These are phyloP conservation scores for Cyberlindnera mississippiensis DNA, from an alignment of 805 yeast genomes.

Conservation along the genomic window DNA sequence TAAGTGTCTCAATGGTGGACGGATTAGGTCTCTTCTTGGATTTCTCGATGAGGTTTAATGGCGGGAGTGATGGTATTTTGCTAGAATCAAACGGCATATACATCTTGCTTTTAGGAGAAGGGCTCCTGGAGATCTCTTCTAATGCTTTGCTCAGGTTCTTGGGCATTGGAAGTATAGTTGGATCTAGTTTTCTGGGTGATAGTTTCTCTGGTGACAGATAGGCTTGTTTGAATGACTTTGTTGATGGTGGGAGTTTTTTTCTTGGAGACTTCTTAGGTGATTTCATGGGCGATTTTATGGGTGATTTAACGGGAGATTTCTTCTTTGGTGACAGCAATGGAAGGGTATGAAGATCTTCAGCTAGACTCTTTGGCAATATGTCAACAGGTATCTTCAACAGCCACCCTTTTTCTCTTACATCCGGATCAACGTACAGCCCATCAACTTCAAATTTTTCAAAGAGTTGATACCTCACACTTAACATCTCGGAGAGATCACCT, in stretches of 20 bases:
- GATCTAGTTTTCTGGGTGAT: not conserved
- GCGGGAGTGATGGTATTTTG: no score
- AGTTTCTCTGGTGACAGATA: conserved; percentile 3
- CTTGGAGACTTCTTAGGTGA: conserved; percentile 4
- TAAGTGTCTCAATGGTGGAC: no score
- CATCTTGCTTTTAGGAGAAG: no score
- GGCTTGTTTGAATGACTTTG: not conserved
- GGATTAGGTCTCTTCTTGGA: no score
- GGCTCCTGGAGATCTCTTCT: no score
- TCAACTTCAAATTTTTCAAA: conserved; percentile 4
- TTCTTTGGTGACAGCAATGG: no score
- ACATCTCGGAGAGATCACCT: not conserved
- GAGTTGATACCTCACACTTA: conserved; percentile 1
- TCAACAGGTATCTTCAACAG: conserved; percentile 2
- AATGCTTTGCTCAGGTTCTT: no score
- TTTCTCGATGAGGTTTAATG: no score
- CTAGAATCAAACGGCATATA: no score
- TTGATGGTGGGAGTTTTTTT: conserved; percentile 2
- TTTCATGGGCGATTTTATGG: not conserved
- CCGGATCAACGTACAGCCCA: conserved; percentile 10
- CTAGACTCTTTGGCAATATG: conserved; percentile 4
- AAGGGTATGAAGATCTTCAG: not conserved
- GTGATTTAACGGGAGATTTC: not conserved
- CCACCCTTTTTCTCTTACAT: conserved; percentile 2
- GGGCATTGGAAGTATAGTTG: no score